Base-by-base conservation (phyloP, 306 rosid species). In the Prunus fruticosa region DNA sequence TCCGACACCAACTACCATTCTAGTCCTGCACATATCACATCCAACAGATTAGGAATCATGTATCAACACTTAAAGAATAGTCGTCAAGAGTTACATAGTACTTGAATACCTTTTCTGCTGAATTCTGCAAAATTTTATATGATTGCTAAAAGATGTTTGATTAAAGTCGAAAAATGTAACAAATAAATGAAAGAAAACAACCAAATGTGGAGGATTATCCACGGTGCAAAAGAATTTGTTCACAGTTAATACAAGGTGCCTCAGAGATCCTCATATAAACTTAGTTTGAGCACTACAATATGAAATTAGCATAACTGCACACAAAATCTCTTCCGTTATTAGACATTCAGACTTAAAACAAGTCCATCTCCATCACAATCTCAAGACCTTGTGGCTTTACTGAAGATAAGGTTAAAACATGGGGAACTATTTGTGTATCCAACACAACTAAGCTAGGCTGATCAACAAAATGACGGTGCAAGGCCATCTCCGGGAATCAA, bases 1-100 rank as follows among this genome's bases (percentile, higher is more conserved):
- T 25, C 98, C 98, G 68, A 95, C 91, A 82, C 98, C 98, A 73
- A 95, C 98, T 13, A 95, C 88, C 98, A 95, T 95, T 86, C 97
- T 87, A 30, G 98, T 94, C 90, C 98, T 94, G 97, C 77, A 64
- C 46, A 68, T 53, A 57, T 56, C 46, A 78, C 49, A 67, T 23
- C n/a, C 16, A 13, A 73, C 30, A 62, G 19, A 82, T 28, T 32
- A 57, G 54, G 50, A 73, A 27, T 28, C 12, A 27, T 13, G 34
- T 23, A 41, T 19, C 73, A 54, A 22, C 12, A 2, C 13, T 27
- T 3, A 49, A 2, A 50, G 25, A 56, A 53, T 34, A 56, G 28
- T 1, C 45, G 38, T 23, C 72, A 52, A 8, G 11, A 11, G 16
- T 13, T 64, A 50, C 11, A 22, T 22, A 11, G 11, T 27, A 12